phyloP scores from a whole-genome alignment of 768 basidiomycete genomes.

The Steccherinum ochraceum region DNA sequence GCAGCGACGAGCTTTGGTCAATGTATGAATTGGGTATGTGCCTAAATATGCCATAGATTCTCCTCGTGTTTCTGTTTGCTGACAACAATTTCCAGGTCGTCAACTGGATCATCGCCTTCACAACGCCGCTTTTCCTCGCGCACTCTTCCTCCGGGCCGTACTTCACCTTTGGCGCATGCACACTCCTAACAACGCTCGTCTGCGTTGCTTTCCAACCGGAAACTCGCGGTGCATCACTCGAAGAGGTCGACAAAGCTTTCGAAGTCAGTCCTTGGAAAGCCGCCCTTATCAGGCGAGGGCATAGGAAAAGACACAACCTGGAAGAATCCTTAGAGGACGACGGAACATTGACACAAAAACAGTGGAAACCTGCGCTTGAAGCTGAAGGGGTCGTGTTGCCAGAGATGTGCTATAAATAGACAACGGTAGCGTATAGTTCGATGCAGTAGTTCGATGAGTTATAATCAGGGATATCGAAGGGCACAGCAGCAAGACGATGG shows the following conservation, averaged over 20 bases:
- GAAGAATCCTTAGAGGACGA: no score
- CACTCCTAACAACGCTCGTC: slow-evolving; percentile 30
- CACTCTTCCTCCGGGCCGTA: slow-evolving; percentile 39
- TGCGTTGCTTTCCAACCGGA: slow-evolving; percentile 37
- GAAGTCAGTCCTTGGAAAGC: slow-evolving; percentile 17
- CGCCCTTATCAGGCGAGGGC: not conserved
- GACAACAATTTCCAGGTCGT: slow-evolving; percentile 20
- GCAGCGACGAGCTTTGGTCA: slow-evolving; percentile 34
- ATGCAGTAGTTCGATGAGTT: no score
- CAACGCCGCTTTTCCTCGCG: slow-evolving; percentile 42
- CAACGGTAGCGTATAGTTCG: no score
- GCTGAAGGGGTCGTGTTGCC: no score
- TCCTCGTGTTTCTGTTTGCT: slow-evolving; percentile 14
- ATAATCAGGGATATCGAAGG: no score
- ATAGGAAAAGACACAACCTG: not conserved
- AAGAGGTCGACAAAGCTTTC: slow-evolving; percentile 35
- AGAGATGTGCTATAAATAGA: no score
- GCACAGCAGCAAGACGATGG: no score
- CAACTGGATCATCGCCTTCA: slow-evolving; percentile 38
- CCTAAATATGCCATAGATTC: no score
- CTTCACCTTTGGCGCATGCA: slow-evolving; percentile 37
- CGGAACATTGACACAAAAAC: no score
- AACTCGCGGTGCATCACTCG: slow-evolving; percentile 37
- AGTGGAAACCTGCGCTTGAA: no score
- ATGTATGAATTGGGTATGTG: slow-evolving; percentile 37